These are phyloP conservation scores for Wolfiporia cocos DNA, from an alignment of 1,284 basidiomycete species.

Conservation along the genomic window DNA sequence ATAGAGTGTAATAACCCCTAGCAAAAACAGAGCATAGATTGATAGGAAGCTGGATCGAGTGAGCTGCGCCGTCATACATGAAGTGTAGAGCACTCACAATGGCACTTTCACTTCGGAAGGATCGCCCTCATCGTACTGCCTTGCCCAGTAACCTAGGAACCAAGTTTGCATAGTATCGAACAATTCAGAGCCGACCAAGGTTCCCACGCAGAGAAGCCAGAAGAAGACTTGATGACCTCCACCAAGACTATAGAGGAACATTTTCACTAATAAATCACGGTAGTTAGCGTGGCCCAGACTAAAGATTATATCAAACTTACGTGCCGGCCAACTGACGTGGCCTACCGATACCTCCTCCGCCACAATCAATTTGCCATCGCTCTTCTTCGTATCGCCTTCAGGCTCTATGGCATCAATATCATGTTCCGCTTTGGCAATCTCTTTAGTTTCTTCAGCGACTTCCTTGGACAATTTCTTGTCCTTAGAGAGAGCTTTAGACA, in stretches of 20 bases:
- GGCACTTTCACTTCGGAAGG: conserved; percentile 22
- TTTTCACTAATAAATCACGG: conserved; percentile 18
- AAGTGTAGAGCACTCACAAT: conserved; percentile 17
- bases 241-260: conserved; percentile 24
- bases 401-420: conserved; percentile 23
- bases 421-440: conserved; percentile 14
- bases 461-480: conserved; percentile 34
- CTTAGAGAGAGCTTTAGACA: conserved; percentile 36
- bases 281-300: not conserved
- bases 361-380: conserved; percentile 42
- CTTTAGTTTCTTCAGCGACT: conserved; percentile 33
- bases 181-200: conserved; percentile 13
- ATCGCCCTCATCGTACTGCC: conserved; percentile 23
- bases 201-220: conserved; percentile 25
- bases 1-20: conserved; percentile 20
- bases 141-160: conserved; percentile 20
- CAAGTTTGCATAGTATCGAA: conserved; percentile 11
- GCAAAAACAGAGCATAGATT: conserved; percentile 27
- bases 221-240: conserved; percentile 23
- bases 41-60: conserved; percentile 3
- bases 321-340: conserved; percentile 39
- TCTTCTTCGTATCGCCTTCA: conserved; percentile 25
- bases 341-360: conserved; percentile 56
- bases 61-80: not conserved
- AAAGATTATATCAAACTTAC: conserved; percentile 19